Conservation (phyloP, 2,329 filamentous ascomycete genomes). For the Neofusicoccum kwambonambiense region DNA sequence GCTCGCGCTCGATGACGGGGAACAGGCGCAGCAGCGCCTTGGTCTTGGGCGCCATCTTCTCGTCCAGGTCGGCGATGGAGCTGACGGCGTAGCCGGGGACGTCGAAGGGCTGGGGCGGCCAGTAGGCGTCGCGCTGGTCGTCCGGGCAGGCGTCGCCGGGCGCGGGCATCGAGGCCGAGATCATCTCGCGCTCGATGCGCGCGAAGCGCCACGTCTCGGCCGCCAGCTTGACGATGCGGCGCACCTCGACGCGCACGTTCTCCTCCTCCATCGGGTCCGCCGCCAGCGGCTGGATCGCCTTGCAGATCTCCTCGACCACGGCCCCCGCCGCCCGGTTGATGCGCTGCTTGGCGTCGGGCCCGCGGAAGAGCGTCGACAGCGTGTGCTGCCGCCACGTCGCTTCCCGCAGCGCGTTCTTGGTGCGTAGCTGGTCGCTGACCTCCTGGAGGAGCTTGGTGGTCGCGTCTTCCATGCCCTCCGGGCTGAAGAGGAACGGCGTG, state of each 20-base stretch:
- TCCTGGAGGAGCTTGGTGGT: constrained; percentile 46
- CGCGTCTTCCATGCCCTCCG: constrained; percentile 40
- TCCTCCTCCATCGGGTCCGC: constrained; percentile 53
- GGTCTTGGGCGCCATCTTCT: constrained; percentile 25
- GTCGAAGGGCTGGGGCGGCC: constrained; percentile 37
- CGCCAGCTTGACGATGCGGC: constrained; percentile 57
- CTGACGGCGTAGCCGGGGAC: constrained; percentile 26
- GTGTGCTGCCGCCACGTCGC: constrained; percentile 60
- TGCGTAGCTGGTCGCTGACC: constrained; percentile 56
- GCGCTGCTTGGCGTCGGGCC: constrained; percentile 55
- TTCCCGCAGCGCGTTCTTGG: constrained; percentile 56
- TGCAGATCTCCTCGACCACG: constrained; percentile 58
- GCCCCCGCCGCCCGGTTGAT: constrained; percentile 56
- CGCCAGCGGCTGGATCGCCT: constrained; percentile 54
- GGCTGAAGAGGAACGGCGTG: constrained; percentile 58
- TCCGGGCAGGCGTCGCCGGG: constrained; percentile 27
- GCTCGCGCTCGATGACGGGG: constrained; percentile 53
- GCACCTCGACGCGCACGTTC: constrained; percentile 50
- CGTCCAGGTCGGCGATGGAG: constrained; percentile 26
- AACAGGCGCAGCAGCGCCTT: constrained; percentile 52
- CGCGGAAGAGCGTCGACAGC: constrained; percentile 57
- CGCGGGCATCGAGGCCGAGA: constrained; percentile 51
- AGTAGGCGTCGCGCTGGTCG: constrained; percentile 36
- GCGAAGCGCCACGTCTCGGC: constrained; percentile 60
- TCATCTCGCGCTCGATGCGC: constrained; percentile 56